Base-by-base conservation (phyloP, 2,329 filamentous ascomycete species). In the Aciculosporium take region DNA sequence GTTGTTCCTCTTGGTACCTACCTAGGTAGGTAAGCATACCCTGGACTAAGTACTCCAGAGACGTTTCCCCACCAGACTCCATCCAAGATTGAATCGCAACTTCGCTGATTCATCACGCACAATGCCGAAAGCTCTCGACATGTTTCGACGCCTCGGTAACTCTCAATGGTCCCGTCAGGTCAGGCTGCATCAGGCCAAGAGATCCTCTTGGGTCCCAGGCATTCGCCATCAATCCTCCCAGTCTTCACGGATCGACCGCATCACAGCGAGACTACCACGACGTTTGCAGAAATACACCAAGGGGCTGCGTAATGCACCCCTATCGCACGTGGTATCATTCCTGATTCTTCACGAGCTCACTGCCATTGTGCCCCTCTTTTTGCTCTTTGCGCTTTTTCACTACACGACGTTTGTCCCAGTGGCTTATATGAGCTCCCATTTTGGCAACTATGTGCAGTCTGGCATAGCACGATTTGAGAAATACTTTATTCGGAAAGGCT, bases 321-420 rank as follows among this genome's bases (percentile, higher is more conserved):
- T 87, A 34, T 84, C 84, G 1, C 86, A 95, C 62, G 69, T 94
- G 32, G 76, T 81, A 1, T 80, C 89, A 0, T 98, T 98, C 59
- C 67, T 96, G 9, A 67, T 95, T 30, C 71, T 98, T 0, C 91
- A 98, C 65, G 91, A 98, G 61, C 58, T 95, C 34, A 96, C 91
- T 0, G 89, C 91, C 8, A 65, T 95, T 9, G 60, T 89, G 1
- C 89, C 89, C 0, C 63, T 96, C 0, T 58, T 93, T 30, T 80
- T 74, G 0, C 71, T 96, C 1, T 78, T 84, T 18, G 79, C 71
- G 1, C 57, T 76, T 1, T 94, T 98, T 60, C 84, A 96, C 63
- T 87, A 85, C 56, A 77, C 76, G 1, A 68, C 78, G 46, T 83
- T 81, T 69, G 69, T 86, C 23, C 87, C 89, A 0, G 53, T 73